Percentiles rank a stretch among this genome's conserved stretches.
Evolutionary conservation across 2,329 filamentous ascomycete species (phyloP).

Genomic region (Geoglossum cookeanum): DNA sequence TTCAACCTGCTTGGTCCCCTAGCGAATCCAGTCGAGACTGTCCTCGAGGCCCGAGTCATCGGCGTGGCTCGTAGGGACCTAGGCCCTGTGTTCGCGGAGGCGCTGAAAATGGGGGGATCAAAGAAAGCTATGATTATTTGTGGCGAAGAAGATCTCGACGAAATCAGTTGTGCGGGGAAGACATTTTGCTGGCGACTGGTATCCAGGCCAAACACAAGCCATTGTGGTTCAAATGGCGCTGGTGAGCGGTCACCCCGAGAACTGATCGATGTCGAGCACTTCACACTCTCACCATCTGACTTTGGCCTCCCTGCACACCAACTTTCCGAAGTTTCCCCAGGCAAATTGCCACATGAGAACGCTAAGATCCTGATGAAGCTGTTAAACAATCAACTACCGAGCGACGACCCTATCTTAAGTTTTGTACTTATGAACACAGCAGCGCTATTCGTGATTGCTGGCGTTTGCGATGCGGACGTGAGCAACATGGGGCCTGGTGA

Average conservation of each 20-base stretch:
- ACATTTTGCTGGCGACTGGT: constrained; percentile 77
- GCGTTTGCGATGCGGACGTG: constrained; percentile 65
- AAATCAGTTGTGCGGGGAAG: constrained; percentile 76
- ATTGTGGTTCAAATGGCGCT: constrained; percentile 16
- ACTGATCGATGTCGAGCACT: constrained; percentile 47
- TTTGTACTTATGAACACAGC: constrained; percentile 93
- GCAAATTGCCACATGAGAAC: constrained; percentile 73
- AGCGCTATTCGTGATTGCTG: constrained; percentile 66
- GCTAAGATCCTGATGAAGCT: constrained; percentile 66
- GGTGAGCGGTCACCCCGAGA: constrained; percentile 22
- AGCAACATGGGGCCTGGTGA: constrained; percentile 66
- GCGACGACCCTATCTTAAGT: constrained; percentile 68
- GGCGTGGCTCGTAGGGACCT: constrained; percentile 79
- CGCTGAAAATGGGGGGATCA: constrained; percentile 54
- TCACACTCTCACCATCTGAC: constrained; percentile 62
- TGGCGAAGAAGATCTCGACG: constrained; percentile 85
- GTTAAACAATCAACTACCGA: constrained; percentile 49
- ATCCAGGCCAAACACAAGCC: constrained; percentile 27
- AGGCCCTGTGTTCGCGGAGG: constrained; percentile 75
- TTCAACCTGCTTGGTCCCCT: constrained; percentile 94
- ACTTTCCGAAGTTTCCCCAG: constrained; percentile 59
- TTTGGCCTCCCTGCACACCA: constrained; percentile 67
- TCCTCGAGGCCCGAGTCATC: constrained; percentile 78
- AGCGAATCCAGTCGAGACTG: constrained; percentile 70
- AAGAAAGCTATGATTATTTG: constrained; percentile 81